Conservation (phyloP, 1,139 yeast species). For the Hansenula anomala region DNA sequence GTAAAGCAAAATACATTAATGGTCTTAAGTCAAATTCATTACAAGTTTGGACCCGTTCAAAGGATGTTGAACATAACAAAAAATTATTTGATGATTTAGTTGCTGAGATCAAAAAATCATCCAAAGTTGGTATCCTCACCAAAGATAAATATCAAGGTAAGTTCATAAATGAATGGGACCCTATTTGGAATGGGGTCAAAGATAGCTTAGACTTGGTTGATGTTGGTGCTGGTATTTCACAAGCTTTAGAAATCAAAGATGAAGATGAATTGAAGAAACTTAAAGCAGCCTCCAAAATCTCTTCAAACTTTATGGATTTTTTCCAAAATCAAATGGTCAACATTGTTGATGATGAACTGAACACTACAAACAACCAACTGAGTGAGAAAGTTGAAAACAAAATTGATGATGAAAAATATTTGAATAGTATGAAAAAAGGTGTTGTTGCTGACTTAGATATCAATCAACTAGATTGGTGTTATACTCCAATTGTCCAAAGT, state of each 20-base stretch:
- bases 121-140: slow-evolving; percentile 54
- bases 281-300: slow-evolving; percentile 70
- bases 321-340: slow-evolving; percentile 88
- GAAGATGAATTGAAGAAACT: slow-evolving; percentile 66
- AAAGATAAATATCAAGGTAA: slow-evolving; percentile 82
- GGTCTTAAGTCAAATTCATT: slow-evolving; percentile 47
- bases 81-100: slow-evolving; percentile 59
- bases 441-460: slow-evolving; percentile 64
- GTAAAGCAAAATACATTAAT: slow-evolving; percentile 79
- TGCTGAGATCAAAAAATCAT: slow-evolving; percentile 38
- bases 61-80: slow-evolving; percentile 74
- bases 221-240: slow-evolving; percentile 48
- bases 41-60: slow-evolving; percentile 68
- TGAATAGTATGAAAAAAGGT: slow-evolving; percentile 44
- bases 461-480: slow-evolving; percentile 87
- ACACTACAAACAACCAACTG: slow-evolving; percentile 67
- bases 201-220: slow-evolving; percentile 48
- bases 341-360: slow-evolving; percentile 80
- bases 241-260: slow-evolving; percentile 71
- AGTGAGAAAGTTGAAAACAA: slow-evolving; percentile 76
- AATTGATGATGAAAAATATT: slow-evolving; percentile 74
- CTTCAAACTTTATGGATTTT: slow-evolving; percentile 75
- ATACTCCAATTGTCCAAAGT: slow-evolving; percentile 86
- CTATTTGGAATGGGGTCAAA: slow-evolving; percentile 42
- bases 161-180: slow-evolving; percentile 75